phyloP scores from a whole-genome alignment of 2,329 filamentous ascomycete genomes.

The Sclerotinia glacialis region DNA sequence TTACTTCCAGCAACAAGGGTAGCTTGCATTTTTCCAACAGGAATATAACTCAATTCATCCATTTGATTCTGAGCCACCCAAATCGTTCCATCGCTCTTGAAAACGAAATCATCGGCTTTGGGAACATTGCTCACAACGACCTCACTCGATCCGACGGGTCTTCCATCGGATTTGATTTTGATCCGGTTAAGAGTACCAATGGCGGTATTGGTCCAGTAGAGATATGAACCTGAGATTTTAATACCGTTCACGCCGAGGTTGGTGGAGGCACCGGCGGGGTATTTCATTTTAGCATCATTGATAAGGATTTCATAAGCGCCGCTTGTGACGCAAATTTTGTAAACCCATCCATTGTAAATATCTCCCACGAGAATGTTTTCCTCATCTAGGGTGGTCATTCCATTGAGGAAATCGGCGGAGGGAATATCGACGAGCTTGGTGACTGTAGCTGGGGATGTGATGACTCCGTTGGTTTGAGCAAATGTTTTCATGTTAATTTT shows the following conservation, averaged over 20 bases:
- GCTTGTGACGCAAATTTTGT: constrained; percentile 30
- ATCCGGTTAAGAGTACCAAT: constrained; percentile 30
- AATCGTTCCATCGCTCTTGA: constrained; percentile 23
- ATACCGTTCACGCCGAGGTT: constrained; percentile 35
- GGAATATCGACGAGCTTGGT: constrained; percentile 25
- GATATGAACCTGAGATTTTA: constrained; percentile 30
- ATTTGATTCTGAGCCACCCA: constrained; percentile 25
- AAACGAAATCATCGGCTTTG: constrained; percentile 26
- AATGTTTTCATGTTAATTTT: constrained; percentile 32
- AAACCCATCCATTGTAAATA: constrained; percentile 31
- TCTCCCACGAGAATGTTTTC: constrained; percentile 32
- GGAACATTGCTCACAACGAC: constrained; percentile 23
- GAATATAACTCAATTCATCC: constrained; percentile 23
- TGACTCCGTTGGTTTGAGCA: not conserved
- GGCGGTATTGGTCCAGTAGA: constrained; percentile 37
- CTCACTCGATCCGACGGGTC: constrained; percentile 19
- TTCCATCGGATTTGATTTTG: constrained; percentile 26
- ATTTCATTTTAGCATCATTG: constrained; percentile 33
- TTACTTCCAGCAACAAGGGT: constrained; percentile 23
- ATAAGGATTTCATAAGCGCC: constrained; percentile 32
- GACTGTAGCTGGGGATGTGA: constrained; percentile 13
- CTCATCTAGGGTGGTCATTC: constrained; percentile 29
- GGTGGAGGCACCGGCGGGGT: constrained; percentile 16
- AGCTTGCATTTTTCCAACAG: not conserved
- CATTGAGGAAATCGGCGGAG: constrained; percentile 33